Evolutionary conservation across 2,329 filamentous ascomycete species (phyloP).

Genomic region (Aspergillus floridensis): DNA sequence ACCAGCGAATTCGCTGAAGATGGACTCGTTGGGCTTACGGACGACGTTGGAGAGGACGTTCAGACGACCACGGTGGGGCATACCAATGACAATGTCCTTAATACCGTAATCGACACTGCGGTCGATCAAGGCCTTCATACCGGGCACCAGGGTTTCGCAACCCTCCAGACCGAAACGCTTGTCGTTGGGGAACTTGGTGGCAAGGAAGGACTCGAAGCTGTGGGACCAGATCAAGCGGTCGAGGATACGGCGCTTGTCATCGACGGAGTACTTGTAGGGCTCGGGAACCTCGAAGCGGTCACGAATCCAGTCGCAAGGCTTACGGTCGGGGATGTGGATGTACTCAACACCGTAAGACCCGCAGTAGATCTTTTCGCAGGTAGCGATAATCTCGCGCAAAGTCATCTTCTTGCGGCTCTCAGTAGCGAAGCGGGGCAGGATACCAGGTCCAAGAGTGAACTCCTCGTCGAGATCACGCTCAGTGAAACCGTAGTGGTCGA

Average conservation of each 20-base stretch:
- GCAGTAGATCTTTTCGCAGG: constrained; percentile 95
- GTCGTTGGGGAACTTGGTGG: constrained; percentile 98
- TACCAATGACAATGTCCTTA: constrained; percentile 98
- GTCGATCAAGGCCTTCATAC: constrained; percentile 99
- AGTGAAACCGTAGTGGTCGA: constrained; percentile 92
- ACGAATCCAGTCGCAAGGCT: constrained; percentile 97
- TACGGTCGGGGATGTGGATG: constrained; percentile 96
- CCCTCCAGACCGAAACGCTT: constrained; percentile 99
- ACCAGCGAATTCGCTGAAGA: constrained; percentile 97
- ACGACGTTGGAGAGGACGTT: constrained; percentile 99
- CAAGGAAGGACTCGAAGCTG: constrained; percentile 91
- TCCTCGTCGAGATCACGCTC: constrained; percentile 92
- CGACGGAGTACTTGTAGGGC: constrained; percentile 95
- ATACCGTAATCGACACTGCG: constrained; percentile 97
- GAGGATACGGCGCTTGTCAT: constrained; percentile 96
- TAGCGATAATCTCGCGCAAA: constrained; percentile 84
- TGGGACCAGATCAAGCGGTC: constrained; percentile 98
- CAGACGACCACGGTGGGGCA: constrained; percentile 97
- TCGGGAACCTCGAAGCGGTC: constrained; percentile 90
- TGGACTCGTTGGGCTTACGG: constrained; percentile 98
- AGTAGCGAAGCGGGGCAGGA: constrained; percentile 87
- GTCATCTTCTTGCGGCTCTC: constrained; percentile 93
- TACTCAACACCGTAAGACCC: constrained; percentile 98
- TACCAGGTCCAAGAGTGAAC: constrained; percentile 89
- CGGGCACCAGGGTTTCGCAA: constrained; percentile 92